A percentile compares a stretch with the other conserved stretches of the same genome.
phyloP scores from a whole-genome alignment of 2,329 filamentous ascomycete species.

The Hymenoscyphus fraxineus region DNA sequence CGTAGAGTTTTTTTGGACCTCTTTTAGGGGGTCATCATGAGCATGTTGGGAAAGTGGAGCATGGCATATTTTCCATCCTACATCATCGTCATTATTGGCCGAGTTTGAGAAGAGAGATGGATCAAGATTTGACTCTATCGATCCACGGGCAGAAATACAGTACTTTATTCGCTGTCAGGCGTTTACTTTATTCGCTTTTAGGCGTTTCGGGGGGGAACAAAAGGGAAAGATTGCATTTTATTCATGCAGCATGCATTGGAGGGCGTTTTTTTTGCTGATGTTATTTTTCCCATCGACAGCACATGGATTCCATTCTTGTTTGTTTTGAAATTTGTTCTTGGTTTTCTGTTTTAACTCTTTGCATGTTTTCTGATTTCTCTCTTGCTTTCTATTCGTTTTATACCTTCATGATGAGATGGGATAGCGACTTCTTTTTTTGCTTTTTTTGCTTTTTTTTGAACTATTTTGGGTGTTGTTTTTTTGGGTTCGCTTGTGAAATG shows the following conservation, averaged over 20 bases:
- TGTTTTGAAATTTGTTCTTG: background rate
- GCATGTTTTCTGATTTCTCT: background rate
- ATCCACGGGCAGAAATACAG: too few relatives aligned
- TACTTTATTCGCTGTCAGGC: too few relatives aligned
- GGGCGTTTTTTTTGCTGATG: slow-evolving; percentile 2
- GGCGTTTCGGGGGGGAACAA: slow-evolving; percentile 9
- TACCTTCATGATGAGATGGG: slow-evolving; percentile 3
- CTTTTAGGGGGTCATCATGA: background rate
- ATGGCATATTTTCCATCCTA: background rate
- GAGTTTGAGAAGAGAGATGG: background rate
- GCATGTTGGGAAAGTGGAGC: slow-evolving; percentile 6
- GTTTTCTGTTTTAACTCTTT: background rate
- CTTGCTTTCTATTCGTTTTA: background rate
- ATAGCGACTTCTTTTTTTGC: background rate
- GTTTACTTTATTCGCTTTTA: slow-evolving; percentile 7
- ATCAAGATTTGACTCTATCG: too few relatives aligned
- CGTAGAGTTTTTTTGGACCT: background rate
- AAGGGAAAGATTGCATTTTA: background rate
- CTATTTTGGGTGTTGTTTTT: background rate
- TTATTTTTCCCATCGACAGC: background rate
- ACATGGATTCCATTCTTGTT: slow-evolving; percentile 3
- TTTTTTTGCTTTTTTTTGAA: background rate
- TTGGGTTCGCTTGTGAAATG: background rate
- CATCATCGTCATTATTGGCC: background rate
- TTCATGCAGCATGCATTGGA: slow-evolving; percentile 2